Evolutionary conservation across 75 land plant genomes (phyloP), one percentile per base, ranked within the genome.

Genomic region (Larix kaempferi): DNA sequence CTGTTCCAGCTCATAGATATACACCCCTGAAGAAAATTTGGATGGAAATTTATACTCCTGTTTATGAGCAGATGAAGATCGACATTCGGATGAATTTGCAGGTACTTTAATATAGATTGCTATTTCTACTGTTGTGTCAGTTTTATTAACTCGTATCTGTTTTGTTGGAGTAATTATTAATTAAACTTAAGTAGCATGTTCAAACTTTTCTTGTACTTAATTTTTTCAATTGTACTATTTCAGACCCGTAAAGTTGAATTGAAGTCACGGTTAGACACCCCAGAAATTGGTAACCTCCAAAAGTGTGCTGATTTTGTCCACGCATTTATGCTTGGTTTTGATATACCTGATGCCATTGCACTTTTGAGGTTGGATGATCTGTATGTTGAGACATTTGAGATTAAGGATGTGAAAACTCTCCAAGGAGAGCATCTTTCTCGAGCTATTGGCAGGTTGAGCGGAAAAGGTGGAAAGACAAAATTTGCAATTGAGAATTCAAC

Each of bases 1-100:
- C 86, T 17, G 98, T 96, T 39, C 98, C 99, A 2, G 83, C 91
- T 16, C 94, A 96, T 83, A 88, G 98, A 3, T 96, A 80, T 73
- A 78, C 98, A 6, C 99, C 99, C 15, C 82, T 94, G 23, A 94
- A 94, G 76, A 89, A 92, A 76, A 78, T 81, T 29, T 94, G 99
- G 99, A 85, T 92, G 91, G 95, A 94, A 26, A 94, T 96, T 61
- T 96, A 96, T 75, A 90, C 95, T 6, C 98, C 95, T 33, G 77
- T 96, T 33, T 90, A 84, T 57, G 93, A 96, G 77, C 91, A 96
- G 84, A 96, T 96, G 99, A 94, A 96, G 80, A 84, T 96, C 44
- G 99, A 96, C 81, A 86, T 94, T 79, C 97, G 99, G 35, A 96
- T 96, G 99, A 96, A 96, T 69, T 89, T 94, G 80, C 92, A 94